A percentile compares a stretch with the other conserved stretches of the same genome.
Conservation (phyloP, 257 asterid species). For the Plectranthus barbatus region DNA sequence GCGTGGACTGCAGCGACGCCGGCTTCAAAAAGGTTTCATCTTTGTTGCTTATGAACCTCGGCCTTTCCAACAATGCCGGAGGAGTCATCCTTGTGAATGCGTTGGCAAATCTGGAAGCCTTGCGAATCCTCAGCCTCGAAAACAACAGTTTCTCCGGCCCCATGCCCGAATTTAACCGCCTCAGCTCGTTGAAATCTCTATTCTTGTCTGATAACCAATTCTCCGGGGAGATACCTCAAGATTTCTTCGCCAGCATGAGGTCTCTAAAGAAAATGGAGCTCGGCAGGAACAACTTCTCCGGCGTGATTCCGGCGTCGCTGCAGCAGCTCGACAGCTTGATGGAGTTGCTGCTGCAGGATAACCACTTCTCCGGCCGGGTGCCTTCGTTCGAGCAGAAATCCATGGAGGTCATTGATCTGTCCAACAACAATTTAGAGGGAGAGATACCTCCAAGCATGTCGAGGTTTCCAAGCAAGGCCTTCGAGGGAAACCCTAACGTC, state of each 20-base stretch:
- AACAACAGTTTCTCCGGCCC: conserved; percentile 52
- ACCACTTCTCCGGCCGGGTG: conserved; percentile 56
- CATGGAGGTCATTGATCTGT: conserved; percentile 27
- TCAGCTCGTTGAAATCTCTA: conserved; percentile 46
- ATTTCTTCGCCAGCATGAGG: conserved; percentile 38
- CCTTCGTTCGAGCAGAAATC: conserved; percentile 40
- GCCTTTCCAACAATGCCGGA: conserved; percentile 32
- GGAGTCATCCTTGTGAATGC: conserved; percentile 29
- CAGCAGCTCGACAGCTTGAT: conserved; percentile 17
- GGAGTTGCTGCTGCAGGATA: conserved; percentile 36
- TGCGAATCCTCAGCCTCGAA: conserved; percentile 46
- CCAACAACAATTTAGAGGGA: conserved; percentile 57
- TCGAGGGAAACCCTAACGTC: conserved; percentile 43
- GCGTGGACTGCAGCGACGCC: conserved; percentile 42
- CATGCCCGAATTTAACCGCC: conserved; percentile 45
- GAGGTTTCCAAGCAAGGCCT: conserved; percentile 35
- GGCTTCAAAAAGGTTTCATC: conserved; percentile 25
- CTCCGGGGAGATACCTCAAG: conserved; percentile 48
- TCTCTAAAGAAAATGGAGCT: conserved; percentile 52
- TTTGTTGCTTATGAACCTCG: conserved; percentile 35
- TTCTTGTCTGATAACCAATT: conserved; percentile 36
- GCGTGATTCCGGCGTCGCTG: conserved; percentile 52
- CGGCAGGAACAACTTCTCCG: conserved; percentile 43
- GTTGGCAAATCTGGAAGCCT: conserved; percentile 25
- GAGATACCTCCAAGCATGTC: conserved; percentile 51